Percentiles rank a stretch among this genome's conserved stretches.
These are phyloP conservation scores for Xylaria acuta DNA, from an alignment of 495 filamentous ascomycete species.

Conservation along the genomic window DNA sequence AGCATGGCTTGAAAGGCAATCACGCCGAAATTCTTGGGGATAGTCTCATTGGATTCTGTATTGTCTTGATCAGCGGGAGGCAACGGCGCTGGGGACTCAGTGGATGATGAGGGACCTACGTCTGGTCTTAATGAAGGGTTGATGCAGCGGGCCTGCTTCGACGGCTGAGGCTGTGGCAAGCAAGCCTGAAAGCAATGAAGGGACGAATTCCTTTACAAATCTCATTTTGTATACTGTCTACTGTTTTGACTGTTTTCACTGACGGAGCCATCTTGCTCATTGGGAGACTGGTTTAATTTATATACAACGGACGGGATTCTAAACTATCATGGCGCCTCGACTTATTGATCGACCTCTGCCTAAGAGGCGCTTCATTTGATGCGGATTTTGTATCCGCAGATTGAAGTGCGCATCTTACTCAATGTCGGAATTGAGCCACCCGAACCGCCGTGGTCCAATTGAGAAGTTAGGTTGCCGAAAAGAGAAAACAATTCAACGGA, in stretches of 20 bases:
- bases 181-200: not conserved
- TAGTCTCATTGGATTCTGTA: conserved; percentile 5
- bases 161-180: not conserved
- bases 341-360: not conserved
- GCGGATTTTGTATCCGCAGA: not conserved
- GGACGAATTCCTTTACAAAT: not conserved
- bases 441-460: conserved; percentile 1
- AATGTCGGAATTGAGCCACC: not conserved
- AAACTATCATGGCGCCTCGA: not conserved
- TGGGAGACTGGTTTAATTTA: not conserved
- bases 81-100: not conserved
- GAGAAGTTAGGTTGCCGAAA: not conserved
- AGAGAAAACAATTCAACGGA: not conserved
- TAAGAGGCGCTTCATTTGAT: not conserved
- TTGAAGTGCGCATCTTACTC: not conserved
- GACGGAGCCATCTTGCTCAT: not conserved
- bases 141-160: not conserved
- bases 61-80: not conserved
- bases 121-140: conserved; percentile 1
- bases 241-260: not conserved
- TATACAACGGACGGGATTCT: not conserved
- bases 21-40: conserved; percentile 8
- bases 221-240: conserved; percentile 3
- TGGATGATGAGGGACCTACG: not conserved
- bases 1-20: not conserved